phyloP scores from a whole-genome alignment of 2,329 filamentous ascomycete species.

The Helotiales sp. region DNA sequence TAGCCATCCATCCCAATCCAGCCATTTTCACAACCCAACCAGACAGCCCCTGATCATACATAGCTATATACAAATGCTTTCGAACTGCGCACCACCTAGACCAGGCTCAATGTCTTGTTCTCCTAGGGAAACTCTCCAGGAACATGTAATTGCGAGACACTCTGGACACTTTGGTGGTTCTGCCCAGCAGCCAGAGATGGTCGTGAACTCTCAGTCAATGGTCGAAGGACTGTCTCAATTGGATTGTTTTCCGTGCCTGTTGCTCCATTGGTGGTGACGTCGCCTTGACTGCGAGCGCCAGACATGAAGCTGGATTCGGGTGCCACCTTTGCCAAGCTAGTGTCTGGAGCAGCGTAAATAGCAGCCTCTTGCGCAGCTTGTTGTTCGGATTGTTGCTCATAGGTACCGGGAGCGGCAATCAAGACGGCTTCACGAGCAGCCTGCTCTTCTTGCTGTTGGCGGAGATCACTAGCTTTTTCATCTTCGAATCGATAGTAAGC shows the following conservation, averaged over 20 bases:
- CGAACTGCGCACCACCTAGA: background rate
- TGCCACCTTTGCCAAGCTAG: background rate
- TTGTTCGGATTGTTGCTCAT: slow-evolving; percentile 22
- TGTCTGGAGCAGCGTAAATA: slow-evolving; percentile 30
- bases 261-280: slow-evolving; percentile 16
- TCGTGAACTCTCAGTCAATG: slow-evolving; percentile 28
- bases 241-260: background rate
- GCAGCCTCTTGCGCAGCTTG: slow-evolving; percentile 32
- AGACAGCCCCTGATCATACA: background rate
- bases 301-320: slow-evolving; percentile 30
- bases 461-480: slow-evolving; percentile 24
- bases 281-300: slow-evolving; percentile 32
- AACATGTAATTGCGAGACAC: slow-evolving; percentile 42
- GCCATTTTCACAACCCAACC: background rate
- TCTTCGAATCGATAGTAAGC: slow-evolving; percentile 33
- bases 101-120: background rate
- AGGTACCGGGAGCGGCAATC: slow-evolving; percentile 37
- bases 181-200: slow-evolving; percentile 35
- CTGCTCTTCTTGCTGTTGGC: slow-evolving; percentile 29
- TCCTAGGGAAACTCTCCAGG: slow-evolving; percentile 41
- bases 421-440: slow-evolving; percentile 34
- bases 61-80: slow-evolving; percentile 7
- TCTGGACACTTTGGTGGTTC: slow-evolving; percentile 37
- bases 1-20: background rate
- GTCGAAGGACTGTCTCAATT: slow-evolving; percentile 22